Conservation (phyloP, 148 eudicot species). For the Cornus suecica region DNA sequence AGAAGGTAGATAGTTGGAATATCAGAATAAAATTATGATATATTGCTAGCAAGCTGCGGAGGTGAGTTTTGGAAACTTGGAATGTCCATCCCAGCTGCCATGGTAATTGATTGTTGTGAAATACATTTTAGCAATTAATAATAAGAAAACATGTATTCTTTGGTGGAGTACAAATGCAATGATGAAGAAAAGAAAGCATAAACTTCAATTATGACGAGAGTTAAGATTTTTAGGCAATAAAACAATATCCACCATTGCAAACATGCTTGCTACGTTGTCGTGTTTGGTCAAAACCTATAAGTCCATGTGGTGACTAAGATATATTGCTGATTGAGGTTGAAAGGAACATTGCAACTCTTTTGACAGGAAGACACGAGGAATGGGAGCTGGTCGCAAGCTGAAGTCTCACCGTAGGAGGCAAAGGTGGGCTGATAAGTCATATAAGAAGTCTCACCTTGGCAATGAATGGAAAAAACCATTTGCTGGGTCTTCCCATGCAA, state of each 20-base stretch:
- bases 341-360: background rate
- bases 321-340: background rate
- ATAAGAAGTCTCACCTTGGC: conserved; percentile 91
- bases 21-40: background rate
- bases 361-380: conserved; percentile 76
- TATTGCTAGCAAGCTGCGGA: background rate
- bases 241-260: background rate
- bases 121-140: background rate
- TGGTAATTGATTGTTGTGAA: background rate
- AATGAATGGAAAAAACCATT: conserved; percentile 97
- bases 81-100: background rate
- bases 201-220: background rate
- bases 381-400: conserved; percentile 95
- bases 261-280: background rate
- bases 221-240: background rate
- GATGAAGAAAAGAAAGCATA: background rate
- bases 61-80: background rate
- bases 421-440: conserved; percentile 91
- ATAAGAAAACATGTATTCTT: background rate
- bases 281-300: background rate
- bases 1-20: background rate
- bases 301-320: background rate
- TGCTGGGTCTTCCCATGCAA: conserved; percentile 90
- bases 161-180: background rate
- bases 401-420: conserved; percentile 75